Conservation (phyloP, 345 rosid genomes). For the Citrus trifoliata region DNA sequence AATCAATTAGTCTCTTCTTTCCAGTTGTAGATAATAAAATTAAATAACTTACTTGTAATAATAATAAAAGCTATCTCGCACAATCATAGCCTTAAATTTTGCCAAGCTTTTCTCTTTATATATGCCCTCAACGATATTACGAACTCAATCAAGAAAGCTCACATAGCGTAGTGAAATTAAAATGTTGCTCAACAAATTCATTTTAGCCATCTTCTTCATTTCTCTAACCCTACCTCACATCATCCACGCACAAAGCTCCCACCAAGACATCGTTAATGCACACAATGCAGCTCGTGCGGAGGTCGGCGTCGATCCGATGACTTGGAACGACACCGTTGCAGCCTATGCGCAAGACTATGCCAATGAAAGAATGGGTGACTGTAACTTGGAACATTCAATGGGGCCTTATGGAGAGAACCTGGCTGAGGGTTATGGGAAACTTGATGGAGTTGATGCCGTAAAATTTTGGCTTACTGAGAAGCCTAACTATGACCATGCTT, state of each 20-base stretch:
- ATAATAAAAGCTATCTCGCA: neutral
- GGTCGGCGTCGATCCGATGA: constrained; percentile 15
- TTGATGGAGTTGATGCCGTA: constrained; percentile 13
- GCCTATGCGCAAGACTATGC: constrained; percentile 21
- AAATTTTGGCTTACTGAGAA: constrained; percentile 29
- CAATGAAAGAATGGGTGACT: neutral
- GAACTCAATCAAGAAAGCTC: neutral
- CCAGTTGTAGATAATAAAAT: neutral
- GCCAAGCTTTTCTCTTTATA: neutral
- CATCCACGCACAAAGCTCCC: neutral
- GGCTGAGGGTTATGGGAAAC: constrained; percentile 13
- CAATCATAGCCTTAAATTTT: neutral
- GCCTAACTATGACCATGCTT: constrained; percentile 15
- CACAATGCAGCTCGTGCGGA: constrained; percentile 17
- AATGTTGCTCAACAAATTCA: neutral
- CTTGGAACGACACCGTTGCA: constrained; percentile 19
- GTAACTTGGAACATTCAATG: constrained; percentile 22
- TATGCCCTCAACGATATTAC: neutral
- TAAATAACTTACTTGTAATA: neutral
- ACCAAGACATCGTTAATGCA: constrained; percentile 15
- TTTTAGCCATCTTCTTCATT: neutral
- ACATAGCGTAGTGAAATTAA: neutral
- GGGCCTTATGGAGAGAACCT: constrained; percentile 34
- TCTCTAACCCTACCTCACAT: neutral
- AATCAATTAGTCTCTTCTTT: neutral